These are phyloP conservation scores for Alnus glutinosa DNA, from an alignment of 306 rosid genomes.

Conservation along the genomic window DNA sequence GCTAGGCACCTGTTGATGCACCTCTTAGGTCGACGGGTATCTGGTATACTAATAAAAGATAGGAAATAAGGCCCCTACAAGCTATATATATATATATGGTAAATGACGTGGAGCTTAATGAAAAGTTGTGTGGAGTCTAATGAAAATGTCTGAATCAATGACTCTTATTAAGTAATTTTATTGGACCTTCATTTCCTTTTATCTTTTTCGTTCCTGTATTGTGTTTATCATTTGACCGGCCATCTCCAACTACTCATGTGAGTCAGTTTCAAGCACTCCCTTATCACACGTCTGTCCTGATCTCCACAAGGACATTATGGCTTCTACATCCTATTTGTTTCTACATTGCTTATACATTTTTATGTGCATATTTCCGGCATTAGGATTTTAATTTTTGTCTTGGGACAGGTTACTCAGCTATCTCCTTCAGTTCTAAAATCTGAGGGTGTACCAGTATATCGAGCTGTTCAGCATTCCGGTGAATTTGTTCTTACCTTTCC, in stretches of 20 bases:
- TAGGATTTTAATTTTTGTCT: slow-evolving; percentile 27
- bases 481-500: slow-evolving; percentile 97
- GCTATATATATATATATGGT: too few relatives aligned
- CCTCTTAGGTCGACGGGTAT: neutral
- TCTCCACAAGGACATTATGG: neutral
- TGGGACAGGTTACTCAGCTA: slow-evolving; percentile 85
- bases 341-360: slow-evolving; percentile 11
- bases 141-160: neutral
- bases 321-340: slow-evolving; percentile 6
- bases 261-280: slow-evolving; percentile 10
- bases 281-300: slow-evolving; percentile 7
- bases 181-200: neutral
- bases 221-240: neutral
- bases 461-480: slow-evolving; percentile 73
- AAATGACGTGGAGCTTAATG: neutral
- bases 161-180: neutral
- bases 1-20: neutral
- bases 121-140: neutral
- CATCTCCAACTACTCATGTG: slow-evolving; percentile 6
- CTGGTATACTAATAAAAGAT: neutral
- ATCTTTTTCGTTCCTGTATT: neutral
- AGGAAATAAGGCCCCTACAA: neutral
- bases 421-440: slow-evolving; percentile 93
- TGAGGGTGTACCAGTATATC: slow-evolving; percentile 86
- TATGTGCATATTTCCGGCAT: neutral